phyloP scores from a whole-genome alignment of 176 grass and related monocot genomes.

The Saccharum officinarum region DNA sequence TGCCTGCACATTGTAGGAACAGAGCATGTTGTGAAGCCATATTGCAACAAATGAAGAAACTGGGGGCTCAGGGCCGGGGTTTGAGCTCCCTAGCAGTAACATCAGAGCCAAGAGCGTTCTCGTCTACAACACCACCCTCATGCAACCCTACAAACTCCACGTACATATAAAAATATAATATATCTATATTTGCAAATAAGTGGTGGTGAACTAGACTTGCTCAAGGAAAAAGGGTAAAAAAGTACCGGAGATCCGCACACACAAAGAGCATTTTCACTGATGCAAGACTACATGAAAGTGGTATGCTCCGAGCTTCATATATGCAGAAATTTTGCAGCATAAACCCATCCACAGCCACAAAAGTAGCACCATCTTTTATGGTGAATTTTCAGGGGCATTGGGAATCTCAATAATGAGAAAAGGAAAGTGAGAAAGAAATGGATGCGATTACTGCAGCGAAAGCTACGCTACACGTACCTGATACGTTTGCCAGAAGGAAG shows the following conservation, averaged over 20 bases:
- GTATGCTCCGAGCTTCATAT: not conserved
- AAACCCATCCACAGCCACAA: constrained; percentile 4
- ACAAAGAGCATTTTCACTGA: not conserved
- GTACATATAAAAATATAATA: not conserved
- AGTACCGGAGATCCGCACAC: not conserved
- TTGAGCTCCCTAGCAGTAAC: not conserved
- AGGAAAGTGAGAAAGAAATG: not conserved
- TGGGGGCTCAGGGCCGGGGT: not conserved
- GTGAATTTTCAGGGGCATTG: not conserved
- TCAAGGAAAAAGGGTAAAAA: not conserved
- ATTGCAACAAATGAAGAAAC: not conserved
- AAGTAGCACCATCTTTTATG: not conserved
- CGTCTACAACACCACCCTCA: not conserved
- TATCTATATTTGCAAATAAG: not conserved
- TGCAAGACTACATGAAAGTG: not conserved
- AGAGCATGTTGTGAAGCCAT: not conserved
- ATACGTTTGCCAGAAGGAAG: constrained; percentile 24
- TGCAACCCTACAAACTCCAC: not conserved
- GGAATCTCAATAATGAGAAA: constrained; percentile 38
- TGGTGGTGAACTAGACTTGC: not conserved
- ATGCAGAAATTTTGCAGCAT: constrained; percentile 12
- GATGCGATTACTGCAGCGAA: not conserved
- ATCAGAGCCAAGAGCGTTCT: not conserved
- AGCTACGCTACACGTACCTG: constrained; percentile 42
- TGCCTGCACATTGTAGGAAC: constrained; percentile 5